A percentile compares a stretch with the other conserved stretches of the same genome.
Conservation (phyloP, 352 stramenopile species). For the Phytophthora pini region DNA sequence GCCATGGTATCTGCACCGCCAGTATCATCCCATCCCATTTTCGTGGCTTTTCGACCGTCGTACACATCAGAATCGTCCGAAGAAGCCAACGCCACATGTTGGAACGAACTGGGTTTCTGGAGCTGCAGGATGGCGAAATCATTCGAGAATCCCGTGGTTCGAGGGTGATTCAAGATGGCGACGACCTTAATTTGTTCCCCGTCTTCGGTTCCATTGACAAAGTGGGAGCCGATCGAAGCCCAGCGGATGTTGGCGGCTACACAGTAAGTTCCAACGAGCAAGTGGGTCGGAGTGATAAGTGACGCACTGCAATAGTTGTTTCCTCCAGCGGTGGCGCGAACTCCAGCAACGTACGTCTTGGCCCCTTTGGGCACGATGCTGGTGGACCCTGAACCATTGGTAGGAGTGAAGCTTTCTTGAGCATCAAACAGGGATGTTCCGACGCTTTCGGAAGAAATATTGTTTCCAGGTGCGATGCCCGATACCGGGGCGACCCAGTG, state of each 20-base stretch:
- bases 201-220: conserved; percentile 21
- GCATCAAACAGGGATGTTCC: neutral
- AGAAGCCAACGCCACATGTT: neutral
- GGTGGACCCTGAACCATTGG: neutral
- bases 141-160: neutral
- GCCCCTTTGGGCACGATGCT: conserved; percentile 33
- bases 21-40: conserved; percentile 41
- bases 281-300: conserved; percentile 18
- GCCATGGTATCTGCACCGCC: conserved; percentile 17
- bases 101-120: conserved; percentile 2
- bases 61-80: conserved; percentile 33
- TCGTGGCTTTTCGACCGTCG: conserved; percentile 24
- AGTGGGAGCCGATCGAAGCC: conserved; percentile 26
- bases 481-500: neutral
- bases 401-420: neutral
- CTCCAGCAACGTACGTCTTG: conserved; percentile 40
- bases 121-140: conserved; percentile 2
- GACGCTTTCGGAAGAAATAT: conserved; percentile 41
- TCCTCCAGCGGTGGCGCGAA: conserved; percentile 20
- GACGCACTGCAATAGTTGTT: conserved; percentile 21
- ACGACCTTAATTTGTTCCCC: conserved; percentile 30
- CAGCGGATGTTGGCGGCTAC: conserved; percentile 2
- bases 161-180: conserved; percentile 16
- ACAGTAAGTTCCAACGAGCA: conserved; percentile 13
- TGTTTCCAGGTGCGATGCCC: conserved; percentile 1